Evolutionary conservation across 371 early-diverging fungal species (phyloP).

Genomic region (Funneliformis caledonium): DNA sequence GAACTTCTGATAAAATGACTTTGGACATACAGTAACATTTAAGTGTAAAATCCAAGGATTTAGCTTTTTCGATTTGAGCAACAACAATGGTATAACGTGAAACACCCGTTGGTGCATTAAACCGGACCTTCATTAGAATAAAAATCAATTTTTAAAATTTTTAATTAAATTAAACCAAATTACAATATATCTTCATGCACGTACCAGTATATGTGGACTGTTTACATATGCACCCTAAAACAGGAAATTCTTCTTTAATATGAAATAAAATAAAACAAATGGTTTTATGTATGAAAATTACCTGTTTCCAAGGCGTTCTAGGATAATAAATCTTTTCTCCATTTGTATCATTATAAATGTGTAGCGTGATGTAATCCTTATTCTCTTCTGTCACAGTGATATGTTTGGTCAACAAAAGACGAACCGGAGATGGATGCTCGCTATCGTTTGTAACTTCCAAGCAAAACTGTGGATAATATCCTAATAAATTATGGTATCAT

Average conservation of each 20-base stretch:
- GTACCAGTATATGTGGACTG: conserved; percentile 80
- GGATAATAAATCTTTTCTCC: conserved; percentile 81
- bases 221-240: conserved; percentile 82
- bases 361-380: conserved; percentile 82
- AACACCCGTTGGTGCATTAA: conserved; percentile 67
- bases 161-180: neutral
- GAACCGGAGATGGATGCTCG: conserved; percentile 64
- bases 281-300: conserved; percentile 6
- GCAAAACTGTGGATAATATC: conserved; percentile 81
- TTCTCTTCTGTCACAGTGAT: conserved; percentile 74
- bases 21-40: conserved; percentile 72
- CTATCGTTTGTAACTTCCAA: conserved; percentile 62
- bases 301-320: conserved; percentile 66
- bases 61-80: conserved; percentile 58
- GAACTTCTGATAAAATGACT: conserved; percentile 68
- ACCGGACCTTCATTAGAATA: conserved; percentile 53
- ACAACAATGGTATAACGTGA: conserved; percentile 77
- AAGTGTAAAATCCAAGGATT: conserved; percentile 74
- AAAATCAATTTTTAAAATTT: neutral
- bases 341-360: conserved; percentile 73
- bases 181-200: conserved; percentile 19
- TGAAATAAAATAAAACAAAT: conserved; percentile 12
- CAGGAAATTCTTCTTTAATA: neutral
- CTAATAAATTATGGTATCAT: conserved; percentile 44
- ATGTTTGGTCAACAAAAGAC: conserved; percentile 85